These are phyloP conservation scores for Acer negundo DNA, from an alignment of 345 rosid genomes.

Conservation along the genomic window DNA sequence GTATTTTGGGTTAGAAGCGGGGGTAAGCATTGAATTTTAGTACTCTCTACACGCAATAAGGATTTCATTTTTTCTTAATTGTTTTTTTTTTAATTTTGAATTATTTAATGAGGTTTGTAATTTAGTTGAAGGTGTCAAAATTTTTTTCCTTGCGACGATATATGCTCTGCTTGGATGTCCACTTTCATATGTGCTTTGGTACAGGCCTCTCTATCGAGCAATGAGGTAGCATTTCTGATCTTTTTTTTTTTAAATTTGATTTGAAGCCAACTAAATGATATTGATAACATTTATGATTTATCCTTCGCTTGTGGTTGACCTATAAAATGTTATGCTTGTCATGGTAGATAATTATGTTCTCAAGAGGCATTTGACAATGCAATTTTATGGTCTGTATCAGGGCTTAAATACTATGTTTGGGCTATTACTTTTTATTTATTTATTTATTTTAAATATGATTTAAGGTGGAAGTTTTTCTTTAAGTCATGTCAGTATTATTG, in stretches of 20 bases:
- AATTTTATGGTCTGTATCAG: background rate
- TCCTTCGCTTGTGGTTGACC: background rate
- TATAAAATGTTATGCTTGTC: background rate
- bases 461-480: background rate
- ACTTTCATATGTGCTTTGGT: slow-evolving; percentile 90
- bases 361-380: background rate
- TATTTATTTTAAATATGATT: background rate
- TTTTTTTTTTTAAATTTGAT: background rate
- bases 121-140: slow-evolving; percentile 70
- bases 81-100: slow-evolving; percentile 8
- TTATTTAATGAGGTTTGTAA: slow-evolving; percentile 20
- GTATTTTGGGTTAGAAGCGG: slow-evolving; percentile 95
- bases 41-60: background rate
- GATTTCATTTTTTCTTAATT: slow-evolving; percentile 10
- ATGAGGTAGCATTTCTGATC: slow-evolving; percentile 60
- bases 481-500: background rate
- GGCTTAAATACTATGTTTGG: background rate
- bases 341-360: background rate
- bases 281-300: background rate
- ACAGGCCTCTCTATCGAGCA: slow-evolving; percentile 95
- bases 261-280: background rate
- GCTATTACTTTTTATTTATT: background rate
- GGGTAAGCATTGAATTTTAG: slow-evolving; percentile 49
- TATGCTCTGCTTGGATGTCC: slow-evolving; percentile 87
- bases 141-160: slow-evolving; percentile 85